Base-by-base conservation (phyloP, 2,329 filamentous ascomycete species). In the Cytospora piceicola region DNA sequence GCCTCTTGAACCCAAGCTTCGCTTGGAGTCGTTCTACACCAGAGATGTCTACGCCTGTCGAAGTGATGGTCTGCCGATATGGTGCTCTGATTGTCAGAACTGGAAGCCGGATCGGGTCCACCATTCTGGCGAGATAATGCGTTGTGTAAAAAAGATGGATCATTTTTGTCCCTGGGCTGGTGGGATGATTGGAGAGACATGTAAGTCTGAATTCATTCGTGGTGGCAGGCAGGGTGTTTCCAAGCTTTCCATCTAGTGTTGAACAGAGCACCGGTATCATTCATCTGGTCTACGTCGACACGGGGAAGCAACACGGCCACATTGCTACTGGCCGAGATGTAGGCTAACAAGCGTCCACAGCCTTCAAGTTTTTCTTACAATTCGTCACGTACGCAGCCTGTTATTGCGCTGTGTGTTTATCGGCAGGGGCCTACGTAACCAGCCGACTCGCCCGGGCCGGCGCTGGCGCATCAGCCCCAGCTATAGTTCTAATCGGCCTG, bases 101-200 rank as follows among this genome's bases (percentile, higher is more conserved):
- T 97, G 91, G 87, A 98, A 97, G 76, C 88, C 91, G 0, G 94
- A 97, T 73, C 85, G 94, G 4, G 86, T 90, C 2, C 93, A 97
- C 75, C 94, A 98, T 77, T 96, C 91, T 73, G 89, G 89, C 61
- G 92, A 96, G 74, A 81, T 95, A 15, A 87, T 87, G 58, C 85
- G 93, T 53, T 98, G 94, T 73, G 90, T 96, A 27, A 81, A 85
- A 51, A 95, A 95, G 73, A 95, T 97, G 90, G 94, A 98, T 69
- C 94, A 98, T 74, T 95, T 94, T 72, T 99, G 95, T 73, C 95
- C 94, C 0, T 98, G 90, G 91, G 94, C 96, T n/a, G 94, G 94
- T 4, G 95, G 94, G 27, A 91, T 97, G 70, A 89, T 99, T 12
- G 90, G 88, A 0, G 94, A 97, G 75, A 93, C 88, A 1, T 88